Evolutionary conservation across 768 basidiomycete species (phyloP), one percentile per base, ranked within the genome.

Genomic region (Boletus sp.): DNA sequence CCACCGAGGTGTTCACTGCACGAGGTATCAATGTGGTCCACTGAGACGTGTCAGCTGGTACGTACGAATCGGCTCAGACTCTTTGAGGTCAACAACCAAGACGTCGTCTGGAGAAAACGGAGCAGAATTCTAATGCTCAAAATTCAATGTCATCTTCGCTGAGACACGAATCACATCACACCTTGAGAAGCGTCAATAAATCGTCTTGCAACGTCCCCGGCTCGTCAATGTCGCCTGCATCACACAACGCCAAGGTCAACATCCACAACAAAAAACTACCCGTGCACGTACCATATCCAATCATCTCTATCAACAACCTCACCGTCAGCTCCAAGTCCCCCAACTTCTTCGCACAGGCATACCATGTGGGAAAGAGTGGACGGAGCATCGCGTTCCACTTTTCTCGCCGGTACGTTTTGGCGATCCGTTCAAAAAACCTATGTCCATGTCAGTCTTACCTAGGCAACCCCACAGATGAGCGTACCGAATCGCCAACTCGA

Each of bases 381-480:
- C 79, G 79, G 15, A 96, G 78, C 75, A 97, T 81, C 0, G 80
- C 67, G 9, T 77, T 76, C 94, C 94, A 98, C 49, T 81, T 78
- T 70, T 98, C 94, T 50, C 83, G 78, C n/a, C 89, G 83, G 67
- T 97, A 98, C 0, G 87, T 89, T 69, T 85, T 89, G 1, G 90
- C 87, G 57, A 98, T 96, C 14, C 94, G 85, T 67, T 96, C 95
- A 70, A 94, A 93, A 74, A 96, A 98, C 47, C 92, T 95, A 15
- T 11, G 60, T 24, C 15, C 18, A 11, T 14, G 15, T 46, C 30
- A 5, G 5, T 14, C 10, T 50, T 2, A 47, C 32, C 17, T 24
- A 3, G 14, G n/a, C 29, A 45, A 2, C 33, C 17, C 4, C 15
- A n/a, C 30, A 3, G 0, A 12, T 37, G 7, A 55, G 18, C 48